Evolutionary conservation across 495 filamentous ascomycete species (phyloP).

Genomic region (Aspergillus bertholletiae): DNA sequence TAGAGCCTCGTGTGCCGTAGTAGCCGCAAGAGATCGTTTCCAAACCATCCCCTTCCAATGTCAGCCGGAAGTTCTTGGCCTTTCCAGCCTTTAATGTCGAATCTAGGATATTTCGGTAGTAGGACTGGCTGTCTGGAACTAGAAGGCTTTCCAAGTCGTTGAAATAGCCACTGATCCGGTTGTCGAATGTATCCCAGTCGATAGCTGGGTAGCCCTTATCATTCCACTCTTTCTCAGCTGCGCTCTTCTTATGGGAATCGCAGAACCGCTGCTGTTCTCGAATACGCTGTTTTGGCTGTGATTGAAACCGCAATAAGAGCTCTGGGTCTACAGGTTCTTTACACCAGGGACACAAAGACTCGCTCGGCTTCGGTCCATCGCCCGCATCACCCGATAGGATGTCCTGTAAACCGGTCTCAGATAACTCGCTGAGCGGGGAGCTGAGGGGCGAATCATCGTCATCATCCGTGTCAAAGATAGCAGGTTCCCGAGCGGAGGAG

Average conservation of each 20-base stretch:
- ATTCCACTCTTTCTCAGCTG: constrained; percentile 59
- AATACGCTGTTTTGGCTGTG: constrained; percentile 50
- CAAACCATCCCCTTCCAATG: constrained; percentile 30
- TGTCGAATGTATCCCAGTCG: constrained; percentile 66
- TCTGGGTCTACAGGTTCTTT: constrained; percentile 52
- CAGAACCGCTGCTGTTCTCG: constrained; percentile 68
- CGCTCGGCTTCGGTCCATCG: not conserved
- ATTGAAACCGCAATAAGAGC: constrained; percentile 45
- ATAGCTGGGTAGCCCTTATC: constrained; percentile 71
- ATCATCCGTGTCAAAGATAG: constrained; percentile 19
- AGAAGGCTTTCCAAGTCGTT: constrained; percentile 55
- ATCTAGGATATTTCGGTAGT: constrained; percentile 59
- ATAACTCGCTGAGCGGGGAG: constrained; percentile 2
- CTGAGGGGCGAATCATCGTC: constrained; percentile 20
- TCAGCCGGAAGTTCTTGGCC: constrained; percentile 57
- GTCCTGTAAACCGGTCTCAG: not conserved
- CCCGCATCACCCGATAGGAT: not conserved
- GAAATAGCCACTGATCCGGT: constrained; percentile 57
- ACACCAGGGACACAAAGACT: constrained; percentile 64
- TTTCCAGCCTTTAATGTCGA: constrained; percentile 56
- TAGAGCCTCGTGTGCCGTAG: constrained; percentile 77
- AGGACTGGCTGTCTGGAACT: constrained; percentile 49
- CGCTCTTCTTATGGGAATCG: constrained; percentile 57
- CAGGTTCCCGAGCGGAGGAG: constrained; percentile 11
- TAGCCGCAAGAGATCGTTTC: constrained; percentile 67